Evolutionary conservation across 352 stramenopile genomes (phyloP).

Genomic region (Pythium rishiriense): DNA sequence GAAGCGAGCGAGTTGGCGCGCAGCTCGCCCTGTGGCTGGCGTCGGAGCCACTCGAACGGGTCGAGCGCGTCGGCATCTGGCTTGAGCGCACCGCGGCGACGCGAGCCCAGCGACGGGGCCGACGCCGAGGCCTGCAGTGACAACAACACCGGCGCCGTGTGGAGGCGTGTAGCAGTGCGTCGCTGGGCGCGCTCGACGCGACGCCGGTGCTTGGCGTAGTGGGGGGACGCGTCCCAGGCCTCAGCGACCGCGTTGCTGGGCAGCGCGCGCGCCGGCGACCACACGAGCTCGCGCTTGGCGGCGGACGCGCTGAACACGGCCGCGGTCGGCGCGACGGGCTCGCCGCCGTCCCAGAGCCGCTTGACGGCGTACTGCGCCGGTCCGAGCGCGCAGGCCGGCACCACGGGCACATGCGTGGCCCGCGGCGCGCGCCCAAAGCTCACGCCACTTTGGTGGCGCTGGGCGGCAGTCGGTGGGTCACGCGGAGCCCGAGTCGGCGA

Average conservation of each 20-base stretch:
- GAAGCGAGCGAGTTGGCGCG: conserved; percentile 48
- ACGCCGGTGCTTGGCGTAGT: conserved; percentile 61
- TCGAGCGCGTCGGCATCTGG: conserved; percentile 23
- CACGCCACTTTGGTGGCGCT: background rate
- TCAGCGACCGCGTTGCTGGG: conserved; percentile 39
- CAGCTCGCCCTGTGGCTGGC: conserved; percentile 49
- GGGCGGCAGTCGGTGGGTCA: background rate
- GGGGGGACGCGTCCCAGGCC: conserved; percentile 52
- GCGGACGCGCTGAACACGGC: conserved; percentile 46
- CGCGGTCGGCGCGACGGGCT: conserved; percentile 30
- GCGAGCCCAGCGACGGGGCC: conserved; percentile 15
- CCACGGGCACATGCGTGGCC: conserved; percentile 2
- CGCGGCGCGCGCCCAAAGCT: conserved; percentile 21
- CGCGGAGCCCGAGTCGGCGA: background rate
- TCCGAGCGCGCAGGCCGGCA: conserved; percentile 11
- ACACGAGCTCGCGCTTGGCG: conserved; percentile 47
- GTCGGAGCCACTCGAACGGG: conserved; percentile 60
- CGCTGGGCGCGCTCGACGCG: conserved; percentile 37
- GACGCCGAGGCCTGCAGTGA: conserved; percentile 18
- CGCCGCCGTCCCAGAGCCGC: conserved; percentile 60
- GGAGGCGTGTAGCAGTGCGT: no score
- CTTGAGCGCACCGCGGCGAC: background rate
- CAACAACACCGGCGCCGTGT: no score
- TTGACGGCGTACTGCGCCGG: conserved; percentile 45
- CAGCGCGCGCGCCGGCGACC: conserved; percentile 41